Percentiles rank a stretch among this genome's conserved stretches.
phyloP scores from a whole-genome alignment of 768 basidiomycete genomes.

The Kwoniella dejecticola region DNA sequence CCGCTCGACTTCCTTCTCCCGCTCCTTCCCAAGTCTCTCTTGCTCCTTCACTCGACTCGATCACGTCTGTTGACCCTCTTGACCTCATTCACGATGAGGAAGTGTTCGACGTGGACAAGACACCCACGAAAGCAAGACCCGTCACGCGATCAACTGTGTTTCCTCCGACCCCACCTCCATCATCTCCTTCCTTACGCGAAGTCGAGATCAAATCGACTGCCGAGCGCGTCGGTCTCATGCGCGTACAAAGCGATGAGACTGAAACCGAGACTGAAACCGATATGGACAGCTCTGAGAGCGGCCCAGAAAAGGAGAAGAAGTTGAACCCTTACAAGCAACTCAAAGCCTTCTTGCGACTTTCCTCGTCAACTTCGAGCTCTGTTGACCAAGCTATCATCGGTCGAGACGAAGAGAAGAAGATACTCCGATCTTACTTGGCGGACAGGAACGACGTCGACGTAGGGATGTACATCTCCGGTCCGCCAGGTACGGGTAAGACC shows the following conservation, averaged over 20 bases:
- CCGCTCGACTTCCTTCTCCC: slow-evolving; percentile 28
- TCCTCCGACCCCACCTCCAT: slow-evolving; percentile 44
- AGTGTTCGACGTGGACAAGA: slow-evolving; percentile 35
- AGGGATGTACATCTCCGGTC: slow-evolving; percentile 76
- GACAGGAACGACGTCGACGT: slow-evolving; percentile 25
- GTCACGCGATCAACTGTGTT: slow-evolving; percentile 8
- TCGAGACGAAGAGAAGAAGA: slow-evolving; percentile 46
- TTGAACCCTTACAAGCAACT: slow-evolving; percentile 51
- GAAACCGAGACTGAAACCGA: slow-evolving; percentile 15
- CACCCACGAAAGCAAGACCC: slow-evolving; percentile 40
- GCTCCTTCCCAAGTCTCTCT: slow-evolving; percentile 34
- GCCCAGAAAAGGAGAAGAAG: slow-evolving; percentile 6
- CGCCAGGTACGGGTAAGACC: slow-evolving; percentile 83
- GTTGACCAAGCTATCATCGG: slow-evolving; percentile 44
- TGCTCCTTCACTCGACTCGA: slow-evolving; percentile 26
- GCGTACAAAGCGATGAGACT: slow-evolving; percentile 24
- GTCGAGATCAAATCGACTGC: slow-evolving; percentile 31
- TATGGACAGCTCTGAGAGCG: slow-evolving; percentile 2
- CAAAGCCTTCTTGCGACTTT: slow-evolving; percentile 49
- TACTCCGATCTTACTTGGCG: slow-evolving; percentile 39
- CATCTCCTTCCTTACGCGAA: slow-evolving; percentile 24
- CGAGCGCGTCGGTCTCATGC: slow-evolving; percentile 37
- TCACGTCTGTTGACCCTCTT: slow-evolving; percentile 28
- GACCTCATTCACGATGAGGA: slow-evolving; percentile 27
- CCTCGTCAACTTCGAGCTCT: slow-evolving; percentile 22